Evolutionary conservation across 1,284 basidiomycete genomes (phyloP), one percentile per base, ranked within the genome.

Genomic region (Entoloma clypeatum): DNA sequence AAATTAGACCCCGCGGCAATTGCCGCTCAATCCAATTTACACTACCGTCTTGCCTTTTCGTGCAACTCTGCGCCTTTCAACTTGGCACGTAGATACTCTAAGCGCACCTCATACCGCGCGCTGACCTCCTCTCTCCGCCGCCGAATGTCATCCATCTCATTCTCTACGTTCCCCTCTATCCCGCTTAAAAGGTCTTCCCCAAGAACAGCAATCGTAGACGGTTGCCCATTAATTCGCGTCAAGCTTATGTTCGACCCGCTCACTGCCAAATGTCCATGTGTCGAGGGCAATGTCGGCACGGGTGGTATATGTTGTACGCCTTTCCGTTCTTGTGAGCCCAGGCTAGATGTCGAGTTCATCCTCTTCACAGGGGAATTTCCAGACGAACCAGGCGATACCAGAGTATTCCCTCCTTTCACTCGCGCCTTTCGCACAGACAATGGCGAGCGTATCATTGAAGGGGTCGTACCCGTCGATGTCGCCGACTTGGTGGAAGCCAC

Each of bases 11-110:
- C 38, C 43, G 56, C 54, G 58, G 43, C 51, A 48, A 39, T 48
- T 27, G 44, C 43, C 28, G 26, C 14, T 8, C 17, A 36, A 54
- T 52, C 52, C 56, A 55, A 60, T 60, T 53, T 59, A 57, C 48
- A 78, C 50, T 69, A 74, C 53, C 65, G 67, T 58, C 81, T 47
- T 48, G 86, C 58, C 56, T 79, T 82, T 64, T 87, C 85, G 44
- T 77, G 80, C 38, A 88, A 58, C 62, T 87, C 79, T 3, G 84
- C 82, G 19, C 79, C 78, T 62, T 81, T 86, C 56, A 87, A 61
- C 56, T 79, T 75, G 19, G 83, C 85, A 29, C 75, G 72, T 32
- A 88, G 64, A 54, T 83, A 88, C 52, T 85, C 81, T 47, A 87
- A 56, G 36, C 83, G 75, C 26, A 73, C 72, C 44, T 80, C 75